Conservation (phyloP, 129 eudicot genomes). For the Flaveria trinervia region DNA sequence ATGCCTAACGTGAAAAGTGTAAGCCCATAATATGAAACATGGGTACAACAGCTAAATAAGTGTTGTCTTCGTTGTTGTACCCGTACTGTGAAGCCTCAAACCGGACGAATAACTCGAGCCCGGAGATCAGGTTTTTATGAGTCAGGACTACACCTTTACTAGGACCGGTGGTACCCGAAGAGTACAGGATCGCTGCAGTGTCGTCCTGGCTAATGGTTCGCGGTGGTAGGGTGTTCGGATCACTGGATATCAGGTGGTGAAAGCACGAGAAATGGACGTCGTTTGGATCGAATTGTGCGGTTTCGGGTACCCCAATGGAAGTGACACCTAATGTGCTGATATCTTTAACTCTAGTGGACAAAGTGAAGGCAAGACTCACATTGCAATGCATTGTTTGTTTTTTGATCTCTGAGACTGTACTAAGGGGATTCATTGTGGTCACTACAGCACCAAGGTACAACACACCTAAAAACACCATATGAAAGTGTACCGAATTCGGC, state of each 20-base stretch:
- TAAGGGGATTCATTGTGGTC: constrained; percentile 69
- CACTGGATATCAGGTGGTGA: constrained; percentile 36
- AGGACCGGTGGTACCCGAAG: constrained; percentile 84
- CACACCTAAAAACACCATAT: constrained; percentile 55
- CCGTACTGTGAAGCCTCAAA: constrained; percentile 65
- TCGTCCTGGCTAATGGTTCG: constrained; percentile 54
- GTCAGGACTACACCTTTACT: constrained; percentile 69
- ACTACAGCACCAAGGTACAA: constrained; percentile 61
- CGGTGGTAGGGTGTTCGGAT: constrained; percentile 40
- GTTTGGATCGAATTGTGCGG: constrained; percentile 11
- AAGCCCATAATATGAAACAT: constrained; percentile 92
- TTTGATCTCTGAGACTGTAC: constrained; percentile 51
- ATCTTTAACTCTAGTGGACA: constrained; percentile 32
- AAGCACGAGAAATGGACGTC: constrained; percentile 4
- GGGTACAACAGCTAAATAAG: constrained; percentile 69
- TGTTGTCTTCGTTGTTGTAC: constrained; percentile 32
- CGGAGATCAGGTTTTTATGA: constrained; percentile 66
- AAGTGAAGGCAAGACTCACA: constrained; percentile 40
- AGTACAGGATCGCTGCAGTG: constrained; percentile 69
- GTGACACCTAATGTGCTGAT: constrained; percentile 36
- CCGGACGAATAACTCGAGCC: constrained; percentile 61
- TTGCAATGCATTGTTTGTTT: constrained; percentile 48
- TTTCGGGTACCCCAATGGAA: constrained; percentile 51
- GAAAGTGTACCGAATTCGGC: constrained; percentile 63
- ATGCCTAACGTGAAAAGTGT: too few species aligned